Evolutionary conservation across 1,139 yeast genomes (phyloP), one percentile per base, ranked within the genome.

Genomic region (Candida sp.): DNA sequence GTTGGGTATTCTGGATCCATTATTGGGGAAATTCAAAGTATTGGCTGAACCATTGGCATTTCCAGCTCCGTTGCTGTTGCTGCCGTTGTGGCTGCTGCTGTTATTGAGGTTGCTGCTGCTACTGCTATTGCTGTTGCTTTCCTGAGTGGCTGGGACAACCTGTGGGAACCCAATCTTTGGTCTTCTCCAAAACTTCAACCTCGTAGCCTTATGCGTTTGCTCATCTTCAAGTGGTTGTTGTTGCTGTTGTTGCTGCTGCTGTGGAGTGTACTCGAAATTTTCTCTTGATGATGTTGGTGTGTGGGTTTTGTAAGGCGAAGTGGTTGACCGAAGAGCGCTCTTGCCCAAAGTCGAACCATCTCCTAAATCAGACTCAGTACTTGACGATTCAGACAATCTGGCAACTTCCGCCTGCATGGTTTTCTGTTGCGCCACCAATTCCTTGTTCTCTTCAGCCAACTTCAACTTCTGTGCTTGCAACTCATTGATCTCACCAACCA

Each of bases 181-280:
- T 56, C 83, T 68, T 62, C 83, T 73, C 87, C 87, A 83, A 62
- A 83, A 83, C 59, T 73, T 79, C 54, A 78, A 67, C 52, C 78
- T 66, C 1, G 81, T 76, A 4, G 82, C 81, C 57, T 72, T 74
- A 50, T 75, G 78, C 1, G 80, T 67, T 47, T 77, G 81, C 2
- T 63, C 63, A 11, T 59, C 60, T n/a, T 74, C 77, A 4, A 70
- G 49, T 26, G 32, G 51, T n/a, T 48, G 46, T 11, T 47, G 48
- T 11, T 47, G 48, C 3, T 44, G 44, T 27, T 26, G 48, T 27
- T 46, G 50, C 4, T 46, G 46, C 8, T 31, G 37, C 41, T 40
- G 46, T 6, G 33, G 11, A 17, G 4, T 34, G 7, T 28, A 11
- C 6, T 40, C 49, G 12, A 46, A 31, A 6, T 47, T 33, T 3